A percentile compares a stretch with the other conserved stretches of the same genome.
These are phyloP conservation scores for Sordariomycetes sp. DNA, from an alignment of 2,329 filamentous ascomycete genomes.

Conservation along the genomic window DNA sequence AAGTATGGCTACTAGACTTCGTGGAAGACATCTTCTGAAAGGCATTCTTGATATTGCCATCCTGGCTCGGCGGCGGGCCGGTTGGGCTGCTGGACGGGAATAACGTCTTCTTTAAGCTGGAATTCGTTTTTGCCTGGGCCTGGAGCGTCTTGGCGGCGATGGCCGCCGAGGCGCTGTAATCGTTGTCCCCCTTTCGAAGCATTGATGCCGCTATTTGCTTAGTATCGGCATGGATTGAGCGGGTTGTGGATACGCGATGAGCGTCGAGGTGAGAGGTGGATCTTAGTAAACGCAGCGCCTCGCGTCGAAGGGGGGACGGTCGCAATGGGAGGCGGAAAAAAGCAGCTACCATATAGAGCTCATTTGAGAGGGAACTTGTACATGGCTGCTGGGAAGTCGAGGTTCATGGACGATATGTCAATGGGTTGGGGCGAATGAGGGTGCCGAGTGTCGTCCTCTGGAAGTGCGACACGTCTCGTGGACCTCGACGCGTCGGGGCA, in stretches of 20 bases:
- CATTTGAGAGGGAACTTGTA: neutral
- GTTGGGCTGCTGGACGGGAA: constrained; percentile 44
- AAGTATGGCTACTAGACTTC: constrained; percentile 17
- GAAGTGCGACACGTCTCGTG: neutral
- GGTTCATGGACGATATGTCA: neutral
- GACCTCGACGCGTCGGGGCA: neutral
- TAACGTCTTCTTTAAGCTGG: constrained; percentile 32
- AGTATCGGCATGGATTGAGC: neutral
- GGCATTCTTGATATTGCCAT: constrained; percentile 35
- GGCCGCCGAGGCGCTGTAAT: constrained; percentile 2
- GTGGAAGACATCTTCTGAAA: constrained; percentile 28
- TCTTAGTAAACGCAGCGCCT: neutral
- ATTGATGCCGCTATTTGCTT: neutral
- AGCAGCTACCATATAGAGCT: neutral
- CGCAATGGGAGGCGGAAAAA: neutral
- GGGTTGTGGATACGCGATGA: neutral
- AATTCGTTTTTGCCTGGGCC: constrained; percentile 18
- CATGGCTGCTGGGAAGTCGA: neutral
- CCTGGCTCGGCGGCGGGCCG: constrained; percentile 15
- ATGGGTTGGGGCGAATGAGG: too few relatives aligned
- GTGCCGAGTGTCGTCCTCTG: neutral
- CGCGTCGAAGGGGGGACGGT: neutral
- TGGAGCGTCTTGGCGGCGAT: constrained; percentile 1
- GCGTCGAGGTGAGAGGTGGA: neutral
- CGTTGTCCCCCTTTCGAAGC: constrained; percentile 1